Base-by-base conservation (phyloP, 129 eudicot species). In the Kitagawia praeruptora region DNA sequence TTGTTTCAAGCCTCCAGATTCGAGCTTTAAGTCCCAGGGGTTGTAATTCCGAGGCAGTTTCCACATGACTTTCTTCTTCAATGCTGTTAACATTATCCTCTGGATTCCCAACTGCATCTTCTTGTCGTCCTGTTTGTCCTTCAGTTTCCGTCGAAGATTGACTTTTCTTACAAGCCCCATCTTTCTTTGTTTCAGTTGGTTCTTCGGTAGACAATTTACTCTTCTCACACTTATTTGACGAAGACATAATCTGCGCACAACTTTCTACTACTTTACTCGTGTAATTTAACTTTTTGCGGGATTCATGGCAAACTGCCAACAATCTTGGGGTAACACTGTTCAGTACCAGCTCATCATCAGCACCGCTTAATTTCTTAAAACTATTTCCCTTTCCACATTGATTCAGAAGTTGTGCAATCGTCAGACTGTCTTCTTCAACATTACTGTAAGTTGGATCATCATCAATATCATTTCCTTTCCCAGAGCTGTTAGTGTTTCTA, bases 1-100 rank as follows among this genome's bases (percentile, higher is more conserved):
- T 7, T n/a, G 8, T 54, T 69, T 80, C 82, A n/a, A 80, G 73
- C 78, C 21, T 80, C 25, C 58, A 71, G 34, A 80, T 13, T 12
- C 72, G 53, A 73, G 51, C 78, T 70, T 80, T 71, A 10, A 71
- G 27, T 63, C 31, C 41, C 66, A 48, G 51, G 27, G 28, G 51
- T 25, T 14, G 41, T 9, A 16, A 21, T 58, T 78, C 66, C 9
- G 10, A 19, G 3, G 31, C 11, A 38, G 42, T 15, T 67, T 34
- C 40, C 13, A 18, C 46, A 28, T 8, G 49, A 47, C 9, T 14
- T n/a, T 16, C 75, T 38, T 53, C 28, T 41, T 12, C n/a, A 5
- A 41, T 27, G 40, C 45, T 46, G 18, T 8, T 58, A 58, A 58
- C 8, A 31, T 23, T 23, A 7, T 19, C 37, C 15, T 23, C 28